These are phyloP conservation scores for Lactarius pseudohatsudake DNA, from an alignment of 768 basidiomycete species.

Conservation along the genomic window DNA sequence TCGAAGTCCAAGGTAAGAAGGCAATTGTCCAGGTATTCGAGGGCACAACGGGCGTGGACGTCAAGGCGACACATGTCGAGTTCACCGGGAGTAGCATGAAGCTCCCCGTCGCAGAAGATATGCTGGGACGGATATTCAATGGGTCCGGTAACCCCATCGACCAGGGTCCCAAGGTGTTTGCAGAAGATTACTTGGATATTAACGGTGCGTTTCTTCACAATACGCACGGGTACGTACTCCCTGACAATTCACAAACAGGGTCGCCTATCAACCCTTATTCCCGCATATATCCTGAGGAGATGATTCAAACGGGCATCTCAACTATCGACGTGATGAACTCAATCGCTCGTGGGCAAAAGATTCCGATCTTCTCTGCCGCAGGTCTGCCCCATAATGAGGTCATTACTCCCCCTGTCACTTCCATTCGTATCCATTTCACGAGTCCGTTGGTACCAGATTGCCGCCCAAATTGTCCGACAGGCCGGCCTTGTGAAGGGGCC, in stretches of 20 bases:
- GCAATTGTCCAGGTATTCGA: constrained; percentile 99
- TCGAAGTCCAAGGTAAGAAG: constrained; percentile 98
- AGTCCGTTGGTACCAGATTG: constrained; percentile 60
- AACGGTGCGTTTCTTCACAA: constrained; percentile 64
- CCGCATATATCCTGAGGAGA: constrained; percentile 99
- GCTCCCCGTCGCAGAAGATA: constrained; percentile 97
- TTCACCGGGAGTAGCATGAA: constrained; percentile 99
- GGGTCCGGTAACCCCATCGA: constrained; percentile 98
- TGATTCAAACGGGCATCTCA: constrained; percentile 99
- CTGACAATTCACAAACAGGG: constrained; percentile 46
- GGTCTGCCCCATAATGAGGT: constrained; percentile 99
- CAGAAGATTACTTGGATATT: constrained; percentile 98
- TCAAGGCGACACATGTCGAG: constrained; percentile 95
- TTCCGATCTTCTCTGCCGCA: constrained; percentile 98
- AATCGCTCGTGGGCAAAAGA: constrained; percentile 99
- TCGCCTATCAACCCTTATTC: constrained; percentile 98
- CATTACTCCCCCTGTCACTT: constrained; percentile 32
- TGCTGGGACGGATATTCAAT: constrained; percentile 99
- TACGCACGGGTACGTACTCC: constrained; percentile 7
- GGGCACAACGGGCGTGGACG: constrained; percentile 96
- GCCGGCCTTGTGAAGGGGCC: constrained; percentile 96
- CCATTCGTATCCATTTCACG: constrained; percentile 12
- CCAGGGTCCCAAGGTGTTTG: constrained; percentile 98
- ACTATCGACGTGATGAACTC: constrained; percentile 99
- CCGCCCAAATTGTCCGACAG: constrained; percentile 99